Percentiles rank a stretch among this genome's conserved stretches.
phyloP scores from a whole-genome alignment of 2,329 filamentous ascomycete species.

The Rhinocladiella similis region DNA sequence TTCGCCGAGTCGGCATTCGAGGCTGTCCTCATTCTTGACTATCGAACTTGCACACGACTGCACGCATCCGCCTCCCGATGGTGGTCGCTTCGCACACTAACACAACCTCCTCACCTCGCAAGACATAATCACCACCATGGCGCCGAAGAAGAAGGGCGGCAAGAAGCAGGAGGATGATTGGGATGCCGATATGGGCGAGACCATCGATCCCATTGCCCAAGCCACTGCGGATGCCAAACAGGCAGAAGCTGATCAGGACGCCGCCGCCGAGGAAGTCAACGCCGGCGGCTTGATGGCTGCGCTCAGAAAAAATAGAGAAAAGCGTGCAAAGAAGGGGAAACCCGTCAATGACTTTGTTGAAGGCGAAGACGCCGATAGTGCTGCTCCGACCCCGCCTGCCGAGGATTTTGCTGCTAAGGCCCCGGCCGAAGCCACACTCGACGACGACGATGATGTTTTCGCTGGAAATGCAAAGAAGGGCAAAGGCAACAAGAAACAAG shows the following conservation, averaged over 20 bases:
- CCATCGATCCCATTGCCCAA: slow-evolving; percentile 61
- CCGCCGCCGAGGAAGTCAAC: slow-evolving; percentile 55
- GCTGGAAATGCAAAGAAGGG: slow-evolving; percentile 73
- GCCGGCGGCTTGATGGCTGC: slow-evolving; percentile 70
- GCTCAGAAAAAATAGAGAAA: slow-evolving; percentile 77
- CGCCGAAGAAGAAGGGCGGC: slow-evolving; percentile 93
- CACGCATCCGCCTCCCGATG: slow-evolving; percentile 31
- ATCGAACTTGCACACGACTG: slow-evolving; percentile 22
- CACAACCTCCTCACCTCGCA: slow-evolving; percentile 7
- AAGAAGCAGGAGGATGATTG: slow-evolving; percentile 83
- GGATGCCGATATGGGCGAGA: slow-evolving; percentile 89
- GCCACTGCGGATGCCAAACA: slow-evolving; percentile 46
- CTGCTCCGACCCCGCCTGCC: slow-evolving; percentile 41
- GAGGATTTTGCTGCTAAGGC: slow-evolving; percentile 63
- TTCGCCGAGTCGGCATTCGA: background rate
- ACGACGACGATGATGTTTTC: slow-evolving; percentile 86
- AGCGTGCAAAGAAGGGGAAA: slow-evolving; percentile 88
- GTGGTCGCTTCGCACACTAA: slow-evolving; percentile 25
- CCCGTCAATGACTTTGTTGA: slow-evolving; percentile 72
- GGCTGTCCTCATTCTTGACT: too few relatives aligned
- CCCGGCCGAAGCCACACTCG: slow-evolving; percentile 76
- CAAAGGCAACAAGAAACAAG: slow-evolving; percentile 53
- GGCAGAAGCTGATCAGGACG: slow-evolving; percentile 46
- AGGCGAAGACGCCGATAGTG: slow-evolving; percentile 59
- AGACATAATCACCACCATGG: slow-evolving; percentile 56